These are phyloP conservation scores for Cercospora nicotianae DNA, from an alignment of 2,329 filamentous ascomycete genomes.

Conservation along the genomic window DNA sequence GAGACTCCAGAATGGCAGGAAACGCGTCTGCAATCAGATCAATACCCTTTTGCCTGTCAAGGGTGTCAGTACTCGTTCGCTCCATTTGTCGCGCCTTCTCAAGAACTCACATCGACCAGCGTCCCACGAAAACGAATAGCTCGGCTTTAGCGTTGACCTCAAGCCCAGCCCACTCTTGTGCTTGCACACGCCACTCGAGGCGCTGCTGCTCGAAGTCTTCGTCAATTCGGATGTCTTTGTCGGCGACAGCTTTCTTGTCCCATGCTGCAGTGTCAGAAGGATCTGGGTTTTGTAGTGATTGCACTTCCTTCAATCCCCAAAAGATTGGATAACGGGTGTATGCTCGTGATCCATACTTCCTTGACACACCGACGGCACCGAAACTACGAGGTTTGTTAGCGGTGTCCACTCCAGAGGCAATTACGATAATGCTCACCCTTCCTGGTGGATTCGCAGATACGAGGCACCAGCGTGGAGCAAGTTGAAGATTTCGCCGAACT, in stretches of 20 bases:
- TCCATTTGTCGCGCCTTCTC: background rate
- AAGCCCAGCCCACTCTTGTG: conserved; percentile 67
- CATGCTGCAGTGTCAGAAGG: conserved; percentile 62
- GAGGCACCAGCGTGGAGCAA: conserved; percentile 63
- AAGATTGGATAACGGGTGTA: conserved; percentile 67
- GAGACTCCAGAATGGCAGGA: conserved; percentile 59
- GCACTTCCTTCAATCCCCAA: conserved; percentile 63
- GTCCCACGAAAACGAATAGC: conserved; percentile 65
- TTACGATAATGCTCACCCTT: conserved; percentile 43
- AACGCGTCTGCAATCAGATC: conserved; percentile 68
- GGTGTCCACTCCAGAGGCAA: background rate
- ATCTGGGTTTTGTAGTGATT: conserved; percentile 64
- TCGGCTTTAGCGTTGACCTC: conserved; percentile 60
- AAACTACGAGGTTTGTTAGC: conserved; percentile 40
- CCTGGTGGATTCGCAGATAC: conserved; percentile 63
- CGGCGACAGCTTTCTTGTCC: conserved; percentile 52
- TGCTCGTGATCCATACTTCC: conserved; percentile 65
- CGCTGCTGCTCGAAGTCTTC: conserved; percentile 54
- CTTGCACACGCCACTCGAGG: conserved; percentile 56
- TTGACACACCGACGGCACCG: conserved; percentile 66
- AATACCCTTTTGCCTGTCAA: conserved; percentile 58
- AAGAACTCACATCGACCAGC: conserved; percentile 56
- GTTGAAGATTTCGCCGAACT: conserved; percentile 68
- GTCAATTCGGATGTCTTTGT: conserved; percentile 54
- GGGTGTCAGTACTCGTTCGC: background rate